Base-by-base conservation (phyloP, 2,329 filamentous ascomycete genomes). In the Ceratocystis albifundus region DNA sequence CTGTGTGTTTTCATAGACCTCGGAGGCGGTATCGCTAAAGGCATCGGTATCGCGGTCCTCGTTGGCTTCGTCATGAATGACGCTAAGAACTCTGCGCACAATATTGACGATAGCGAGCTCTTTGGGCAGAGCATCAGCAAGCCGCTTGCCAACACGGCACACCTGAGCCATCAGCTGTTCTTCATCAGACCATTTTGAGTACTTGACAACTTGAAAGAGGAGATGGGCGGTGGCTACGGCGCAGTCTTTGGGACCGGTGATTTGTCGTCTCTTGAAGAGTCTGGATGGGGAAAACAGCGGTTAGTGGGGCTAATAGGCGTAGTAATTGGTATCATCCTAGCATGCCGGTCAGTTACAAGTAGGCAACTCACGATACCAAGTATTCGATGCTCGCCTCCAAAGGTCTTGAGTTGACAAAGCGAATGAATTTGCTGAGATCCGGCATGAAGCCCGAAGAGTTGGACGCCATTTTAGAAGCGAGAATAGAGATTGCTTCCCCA, bases 31-130 rank as follows among this genome's bases (percentile, higher is more conserved):
- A 71, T 89, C 87, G 73, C 83, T 87, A 45, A 75, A 75, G 65
- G 71, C 76, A 67, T 86, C 85, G 68, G 89, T 89, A 30, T 68
- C 66, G 67, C 87, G 80, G 71, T 90, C 88, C 71, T 95, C 90
- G 71, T 89, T 87, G 48, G 89, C 88, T 72, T 97, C 92, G 73
- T 96, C 92, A 64, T 94, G 86, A 70, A 99, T 94, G 69, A 99
- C 81, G 55, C 91, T 89, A 46, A 99, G 79, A 1, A 97, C 89
- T 69, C 94, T 86, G 68, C 92, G 86, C 61, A 96, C 90, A 71
- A 99, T 92, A 73, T 99, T 99, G 64, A 91, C 93, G 57, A 96
- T 90, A 4, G 91, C 90, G 71, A 96, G 87, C 77, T 97, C 94
- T 68, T 88, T 84, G 17, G 93, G 93, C 72, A 96, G 90, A 6